Base-by-base conservation (phyloP, 176 grass and related monocot species). In the Oryza officinalis region DNA sequence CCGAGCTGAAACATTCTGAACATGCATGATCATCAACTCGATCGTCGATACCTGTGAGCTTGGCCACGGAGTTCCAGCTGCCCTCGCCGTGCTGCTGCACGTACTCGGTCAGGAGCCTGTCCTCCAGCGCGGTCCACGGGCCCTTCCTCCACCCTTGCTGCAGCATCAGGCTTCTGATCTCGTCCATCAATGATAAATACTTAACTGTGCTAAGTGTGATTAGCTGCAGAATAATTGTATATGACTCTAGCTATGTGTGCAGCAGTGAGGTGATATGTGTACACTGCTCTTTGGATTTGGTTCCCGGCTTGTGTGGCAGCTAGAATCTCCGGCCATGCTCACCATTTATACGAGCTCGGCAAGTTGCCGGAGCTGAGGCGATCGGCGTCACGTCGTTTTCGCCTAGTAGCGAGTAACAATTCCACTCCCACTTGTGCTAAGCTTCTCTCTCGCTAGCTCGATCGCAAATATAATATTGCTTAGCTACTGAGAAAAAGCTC, bases 41-140 rank as follows among this genome's bases (percentile, higher is more conserved):
- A 61, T 76, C 63, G 25, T 52, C 0, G 26, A 10, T 33, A 94
- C 95, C 95, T 40, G 97, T 96, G 41, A 92, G 30, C 73, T 99
- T 92, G 30, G 97, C 89, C 27, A 99, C 93, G 4, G 97, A 99
- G 88, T 94, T 99, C 97, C 97, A 96, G 87, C 93, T 81, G 37
- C 97, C 97, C 59, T 96, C 97, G 71, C 93, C 97, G 43, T 96
- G 93, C 79, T 94, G 91, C 77, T 92, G 91, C 85, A 99, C 91
- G 74, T 99, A 91, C 38, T 94, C 89, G 13, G 87, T 91, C 13
- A 99, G 87, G 38, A 96, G 78, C 87, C 84, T 81, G 84, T 99
- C 97, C 74, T 99, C 97, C 83, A 94, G 78, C 11, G 91, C 83
- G 63, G 93, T 94, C 97, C 97, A 99, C 1, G 93, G 89, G 13